Base-by-base conservation (phyloP, 306 rosid species). In the Corylus americana region DNA sequence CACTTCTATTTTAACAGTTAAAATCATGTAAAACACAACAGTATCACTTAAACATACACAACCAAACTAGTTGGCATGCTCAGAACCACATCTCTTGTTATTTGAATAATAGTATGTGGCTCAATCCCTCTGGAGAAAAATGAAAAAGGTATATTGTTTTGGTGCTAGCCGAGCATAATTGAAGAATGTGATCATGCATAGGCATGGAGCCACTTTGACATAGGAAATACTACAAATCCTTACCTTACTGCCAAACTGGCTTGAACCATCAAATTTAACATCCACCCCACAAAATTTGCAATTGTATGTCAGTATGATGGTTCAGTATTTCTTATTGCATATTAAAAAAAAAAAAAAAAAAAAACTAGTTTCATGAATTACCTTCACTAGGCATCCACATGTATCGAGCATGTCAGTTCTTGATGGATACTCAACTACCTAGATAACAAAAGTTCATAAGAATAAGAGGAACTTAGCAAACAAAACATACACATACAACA, bases 341-440 rank as follows among this genome's bases (percentile, higher is more conserved):
- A 9, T 55, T 51, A 27, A 74, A 31, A 51, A 61, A 66, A 53
- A 50, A 68, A 75, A 17, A 7, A 0, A 58, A 63, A 44, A 54
- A 4, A 10, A 22, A 51, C 27, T 63, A 80, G 71, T 77, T 70
- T 50, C 70, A 61, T 74, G 55, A 78, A 84, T 85, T 90, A 95
- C 97, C 99, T 92, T 93, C 71, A 89, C 85, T 53, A 93, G 97
- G 89, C 77, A 51, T 75, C 96, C 98, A 54, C 96, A 93, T 70
- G 94, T 85, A 73, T 95, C 94, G 44, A 91, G 77, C 97, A 95
- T 93, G 78, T 85, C 91, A 31, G 99, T 95, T 87, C 88, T 90
- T 22, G 78, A 84, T 63, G 99, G 90, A 83, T 95, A 91, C 87
- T 93, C 99, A 67, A 95, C 99, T 31, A 93, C 89, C 99, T 95